Percentiles rank a stretch among this genome's conserved stretches.
These are phyloP conservation scores for Brettanomyces custersianus DNA, from an alignment of 805 yeast genomes.

Conservation along the genomic window DNA sequence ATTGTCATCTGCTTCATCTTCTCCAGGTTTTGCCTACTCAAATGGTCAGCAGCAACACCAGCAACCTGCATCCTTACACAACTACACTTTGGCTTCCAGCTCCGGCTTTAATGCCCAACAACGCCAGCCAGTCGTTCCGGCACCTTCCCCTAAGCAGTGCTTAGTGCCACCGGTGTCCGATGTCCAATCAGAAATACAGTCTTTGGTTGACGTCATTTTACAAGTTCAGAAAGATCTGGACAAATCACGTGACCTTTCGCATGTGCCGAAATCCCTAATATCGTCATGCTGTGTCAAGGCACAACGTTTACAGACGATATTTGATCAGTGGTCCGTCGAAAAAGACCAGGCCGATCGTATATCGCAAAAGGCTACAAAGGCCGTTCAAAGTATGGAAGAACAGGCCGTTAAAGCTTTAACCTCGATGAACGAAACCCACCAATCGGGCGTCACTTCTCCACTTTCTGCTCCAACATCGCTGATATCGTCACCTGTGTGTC, in stretches of 20 bases:
- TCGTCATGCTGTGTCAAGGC: no score
- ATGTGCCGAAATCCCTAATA: constrained; percentile 1
- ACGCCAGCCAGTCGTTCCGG: no score
- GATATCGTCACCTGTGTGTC: neutral
- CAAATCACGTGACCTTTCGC: neutral
- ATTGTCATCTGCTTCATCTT: neutral
- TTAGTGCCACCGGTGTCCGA: no score
- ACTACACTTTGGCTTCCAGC: no score
- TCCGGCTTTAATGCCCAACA: no score
- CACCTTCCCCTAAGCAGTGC: no score
- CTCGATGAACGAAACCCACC: constrained; percentile 15
- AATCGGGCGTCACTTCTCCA: neutral
- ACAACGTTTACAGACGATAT: no score
- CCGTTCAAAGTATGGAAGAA: constrained; percentile 16
- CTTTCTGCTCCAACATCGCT: constrained; percentile 1
- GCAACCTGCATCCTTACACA: no score
- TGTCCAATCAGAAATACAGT: neutral
- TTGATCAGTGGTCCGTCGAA: no score
- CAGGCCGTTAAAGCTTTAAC: constrained; percentile 22
- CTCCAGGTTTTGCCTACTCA: neutral
- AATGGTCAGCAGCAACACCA: no score
- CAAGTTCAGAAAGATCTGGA: neutral
- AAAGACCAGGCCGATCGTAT: no score
- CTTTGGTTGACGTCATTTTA: neutral
- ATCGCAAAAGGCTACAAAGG: no score